phyloP scores from a whole-genome alignment of 2,329 filamentous ascomycete genomes.

The Alternaria ventricosa region DNA sequence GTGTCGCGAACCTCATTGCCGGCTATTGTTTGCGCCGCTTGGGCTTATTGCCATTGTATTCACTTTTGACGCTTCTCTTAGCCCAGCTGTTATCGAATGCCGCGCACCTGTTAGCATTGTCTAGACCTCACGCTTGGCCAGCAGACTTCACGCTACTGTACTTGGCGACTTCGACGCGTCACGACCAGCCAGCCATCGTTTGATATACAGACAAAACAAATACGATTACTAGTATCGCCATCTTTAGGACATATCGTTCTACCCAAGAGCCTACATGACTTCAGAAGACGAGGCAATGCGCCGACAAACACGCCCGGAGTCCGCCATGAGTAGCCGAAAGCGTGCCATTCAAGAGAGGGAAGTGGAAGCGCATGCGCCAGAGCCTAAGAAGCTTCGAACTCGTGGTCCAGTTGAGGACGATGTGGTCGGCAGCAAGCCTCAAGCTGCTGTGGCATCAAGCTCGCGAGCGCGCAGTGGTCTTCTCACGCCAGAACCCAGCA shows the following conservation, averaged over 20 bases:
- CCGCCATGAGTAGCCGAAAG: conserved; percentile 14
- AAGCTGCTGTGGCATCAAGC: neutral
- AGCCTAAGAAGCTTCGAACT: conserved; percentile 12
- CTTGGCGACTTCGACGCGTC: conserved; percentile 1
- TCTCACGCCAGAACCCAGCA: conserved; percentile 29
- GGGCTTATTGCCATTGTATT: neutral
- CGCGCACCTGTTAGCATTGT: neutral
- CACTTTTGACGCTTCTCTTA: neutral
- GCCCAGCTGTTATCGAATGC: neutral
- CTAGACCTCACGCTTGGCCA: neutral
- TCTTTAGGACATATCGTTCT: neutral
- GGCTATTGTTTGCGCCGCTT: neutral
- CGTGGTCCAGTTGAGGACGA: conserved; percentile 1
- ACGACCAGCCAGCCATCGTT: neutral
- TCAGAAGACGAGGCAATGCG: conserved; percentile 6
- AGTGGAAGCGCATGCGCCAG: neutral
- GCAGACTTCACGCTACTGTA: neutral
- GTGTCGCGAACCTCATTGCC: neutral
- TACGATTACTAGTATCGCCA: neutral
- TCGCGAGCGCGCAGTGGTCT: conserved; percentile 18
- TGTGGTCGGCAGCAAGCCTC: neutral
- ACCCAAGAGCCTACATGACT: neutral
- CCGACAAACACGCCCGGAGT: neutral
- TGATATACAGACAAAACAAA: neutral
- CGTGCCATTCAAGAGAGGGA: conserved; percentile 1